Evolutionary conservation across 495 filamentous ascomycete genomes (phyloP).

Genomic region (Astrocystis sublimbata): DNA sequence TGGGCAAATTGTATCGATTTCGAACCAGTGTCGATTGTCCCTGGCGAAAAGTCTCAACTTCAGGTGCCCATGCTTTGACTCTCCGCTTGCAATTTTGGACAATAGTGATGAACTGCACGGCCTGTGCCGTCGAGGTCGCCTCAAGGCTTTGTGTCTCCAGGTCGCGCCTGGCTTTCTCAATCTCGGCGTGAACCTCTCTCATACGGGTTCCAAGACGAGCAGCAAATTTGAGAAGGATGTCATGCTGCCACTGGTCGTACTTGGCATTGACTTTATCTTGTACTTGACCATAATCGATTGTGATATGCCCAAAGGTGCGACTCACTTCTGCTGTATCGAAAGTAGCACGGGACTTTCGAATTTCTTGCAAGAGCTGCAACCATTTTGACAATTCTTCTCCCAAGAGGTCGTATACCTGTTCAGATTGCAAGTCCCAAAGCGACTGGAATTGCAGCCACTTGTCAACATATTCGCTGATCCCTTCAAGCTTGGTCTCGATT

Average conservation of each 20-base stretch:
- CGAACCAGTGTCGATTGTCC: slow-evolving; percentile 87
- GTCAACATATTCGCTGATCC: slow-evolving; percentile 81
- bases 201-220: slow-evolving; percentile 84
- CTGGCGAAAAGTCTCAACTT: slow-evolving; percentile 92
- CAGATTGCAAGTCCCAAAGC: slow-evolving; percentile 94
- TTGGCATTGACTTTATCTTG: slow-evolving; percentile 97
- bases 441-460: slow-evolving; percentile 99
- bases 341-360: slow-evolving; percentile 86
- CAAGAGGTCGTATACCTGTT: slow-evolving; percentile 87
- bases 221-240: slow-evolving; percentile 91
- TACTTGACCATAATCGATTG: slow-evolving; percentile 96
- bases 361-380: slow-evolving; percentile 92
- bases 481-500: slow-evolving; percentile 74
- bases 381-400: slow-evolving; percentile 90
- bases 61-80: slow-evolving; percentile 88
- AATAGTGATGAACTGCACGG: slow-evolving; percentile 96
- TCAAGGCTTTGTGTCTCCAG: slow-evolving; percentile 88
- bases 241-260: slow-evolving; percentile 99
- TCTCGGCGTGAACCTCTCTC: slow-evolving; percentile 82
- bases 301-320: slow-evolving; percentile 86
- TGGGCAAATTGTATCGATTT: slow-evolving; percentile 88
- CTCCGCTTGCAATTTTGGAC: slow-evolving; percentile 95
- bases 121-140: slow-evolving; percentile 89
- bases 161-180: slow-evolving; percentile 83
- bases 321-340: slow-evolving; percentile 95